Evolutionary conservation across 208 protist species (phyloP), one percentile per base, ranked within the genome.

Genomic region (Wallacemonas rigidus): DNA sequence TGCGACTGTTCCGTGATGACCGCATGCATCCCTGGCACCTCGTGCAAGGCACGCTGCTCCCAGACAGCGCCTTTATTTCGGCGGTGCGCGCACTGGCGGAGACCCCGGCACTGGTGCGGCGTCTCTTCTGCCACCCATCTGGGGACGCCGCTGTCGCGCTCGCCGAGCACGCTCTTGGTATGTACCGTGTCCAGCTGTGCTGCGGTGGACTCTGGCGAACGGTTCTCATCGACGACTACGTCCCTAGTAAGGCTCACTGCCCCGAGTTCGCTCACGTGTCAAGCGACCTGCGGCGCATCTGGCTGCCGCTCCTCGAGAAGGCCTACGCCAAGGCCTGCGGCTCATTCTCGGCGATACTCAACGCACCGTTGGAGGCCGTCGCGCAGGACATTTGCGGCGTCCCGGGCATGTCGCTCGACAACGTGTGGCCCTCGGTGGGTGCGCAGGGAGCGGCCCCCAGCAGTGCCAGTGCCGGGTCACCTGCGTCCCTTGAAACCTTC

Each of bases 261-360:
- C 82, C 85, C 9, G 74, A 83, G 54, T 95, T 84, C 65, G 81
- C 78, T 7, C 71, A 78, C 55, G 83, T 78, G 17, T 40, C 68
- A 6, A 69, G 77, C 65, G 89, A 96, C 60, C 81, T 76, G 48
- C 76, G 85, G 60, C 83, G 93, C 70, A 69, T 96, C 76, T 97
- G 93, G 91, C 74, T 91, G 40, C 86, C 82, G 17, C 68, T 97
- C 15, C 62, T 95, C 54, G 83, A 97, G 74, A 97, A 97, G 82
- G 93, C 91, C 9, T 96, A 95, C 73, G 91, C 91, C 15, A 97
- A 97, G 79, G 41, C 85, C 15, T 75, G 90, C 71, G 91, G 91
- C 68, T 83, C 79, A 14, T 97, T 95, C 78, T 83, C 86, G 36
- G 80, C 82, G 62, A 92, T 91, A 0, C 26, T 79, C 57, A 70